Evolutionary conservation across 768 basidiomycete species (phyloP).

Genomic region (Russula brevipes): DNA sequence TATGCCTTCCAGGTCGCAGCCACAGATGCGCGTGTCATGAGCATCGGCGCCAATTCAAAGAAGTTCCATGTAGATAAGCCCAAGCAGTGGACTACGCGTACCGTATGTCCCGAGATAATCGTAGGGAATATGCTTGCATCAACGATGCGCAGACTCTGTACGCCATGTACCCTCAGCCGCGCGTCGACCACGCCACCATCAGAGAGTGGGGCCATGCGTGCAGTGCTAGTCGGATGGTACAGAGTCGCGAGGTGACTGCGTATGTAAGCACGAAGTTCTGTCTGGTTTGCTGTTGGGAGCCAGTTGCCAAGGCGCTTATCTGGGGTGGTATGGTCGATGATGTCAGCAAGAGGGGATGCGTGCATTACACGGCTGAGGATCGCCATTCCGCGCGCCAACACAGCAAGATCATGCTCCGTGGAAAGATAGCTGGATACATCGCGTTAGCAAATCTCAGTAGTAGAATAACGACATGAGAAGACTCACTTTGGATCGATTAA

Average conservation of each 20-base stretch:
- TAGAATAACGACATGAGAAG: neutral
- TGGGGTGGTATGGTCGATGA: constrained; percentile 33
- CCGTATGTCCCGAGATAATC: constrained; percentile 43
- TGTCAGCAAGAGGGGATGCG: constrained; percentile 36
- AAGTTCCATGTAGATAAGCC: neutral
- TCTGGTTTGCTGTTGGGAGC: constrained; percentile 33
- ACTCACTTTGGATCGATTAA: constrained; percentile 43
- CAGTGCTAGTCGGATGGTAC: constrained; percentile 43
- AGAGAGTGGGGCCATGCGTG: constrained; percentile 35
- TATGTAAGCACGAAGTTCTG: constrained; percentile 35
- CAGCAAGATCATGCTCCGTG: constrained; percentile 38
- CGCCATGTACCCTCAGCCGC: constrained; percentile 40
- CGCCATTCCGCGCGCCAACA: constrained; percentile 39
- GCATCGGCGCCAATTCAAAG: neutral
- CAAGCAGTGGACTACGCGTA: constrained; percentile 26
- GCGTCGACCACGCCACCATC: constrained; percentile 43
- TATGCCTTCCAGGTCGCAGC: no score
- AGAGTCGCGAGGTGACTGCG: constrained; percentile 37
- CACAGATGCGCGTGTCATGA: neutral
- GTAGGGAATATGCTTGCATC: constrained; percentile 45
- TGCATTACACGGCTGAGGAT: constrained; percentile 36
- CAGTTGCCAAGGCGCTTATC: constrained; percentile 37
- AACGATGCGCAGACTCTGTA: constrained; percentile 39
- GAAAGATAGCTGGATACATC: constrained; percentile 37
- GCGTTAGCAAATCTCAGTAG: constrained; percentile 1